Percentiles rank a stretch among this genome's conserved stretches.
phyloP scores from a whole-genome alignment of 768 basidiomycete species.

The Tricholoma flavovirens region DNA sequence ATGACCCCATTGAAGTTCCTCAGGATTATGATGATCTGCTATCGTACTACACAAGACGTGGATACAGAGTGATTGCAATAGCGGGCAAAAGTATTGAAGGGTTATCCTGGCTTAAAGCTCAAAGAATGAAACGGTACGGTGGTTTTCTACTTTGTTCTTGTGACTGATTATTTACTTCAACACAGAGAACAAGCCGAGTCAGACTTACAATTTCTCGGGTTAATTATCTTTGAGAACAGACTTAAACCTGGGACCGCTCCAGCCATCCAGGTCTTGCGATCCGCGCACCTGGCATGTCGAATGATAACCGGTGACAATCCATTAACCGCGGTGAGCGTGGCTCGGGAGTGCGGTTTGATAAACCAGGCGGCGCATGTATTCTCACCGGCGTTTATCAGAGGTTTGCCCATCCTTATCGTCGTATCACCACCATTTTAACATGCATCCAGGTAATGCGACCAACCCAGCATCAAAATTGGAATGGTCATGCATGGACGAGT shows the following conservation, averaged over 20 bases:
- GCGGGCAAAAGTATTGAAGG: constrained; percentile 94
- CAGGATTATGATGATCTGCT: constrained; percentile 94
- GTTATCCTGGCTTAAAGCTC: constrained; percentile 94
- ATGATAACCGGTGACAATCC: constrained; percentile 99
- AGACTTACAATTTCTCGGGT: constrained; percentile 82
- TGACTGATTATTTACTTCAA: constrained; percentile 3
- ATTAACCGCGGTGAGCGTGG: constrained; percentile 94
- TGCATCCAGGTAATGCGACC: constrained; percentile 43
- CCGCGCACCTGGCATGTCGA: constrained; percentile 87
- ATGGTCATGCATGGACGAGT: constrained; percentile 93
- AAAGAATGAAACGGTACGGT: constrained; percentile 83
- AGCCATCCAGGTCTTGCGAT: constrained; percentile 82
- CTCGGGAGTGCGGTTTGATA: constrained; percentile 86
- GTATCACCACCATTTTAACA: neutral
- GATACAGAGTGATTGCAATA: constrained; percentile 96
- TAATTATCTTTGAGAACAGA: constrained; percentile 98
- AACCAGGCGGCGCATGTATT: constrained; percentile 88
- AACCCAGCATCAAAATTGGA: constrained; percentile 59
- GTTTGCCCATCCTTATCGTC: constrained; percentile 30
- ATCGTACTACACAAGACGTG: constrained; percentile 94
- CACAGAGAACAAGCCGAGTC: constrained; percentile 91
- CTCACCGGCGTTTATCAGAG: constrained; percentile 70
- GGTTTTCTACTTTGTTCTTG: constrained; percentile 11
- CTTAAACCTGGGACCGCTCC: constrained; percentile 88
- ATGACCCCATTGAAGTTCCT: constrained; percentile 58